Base-by-base conservation (phyloP, 2,329 filamentous ascomycete genomes). In the Venturia pyrina region DNA sequence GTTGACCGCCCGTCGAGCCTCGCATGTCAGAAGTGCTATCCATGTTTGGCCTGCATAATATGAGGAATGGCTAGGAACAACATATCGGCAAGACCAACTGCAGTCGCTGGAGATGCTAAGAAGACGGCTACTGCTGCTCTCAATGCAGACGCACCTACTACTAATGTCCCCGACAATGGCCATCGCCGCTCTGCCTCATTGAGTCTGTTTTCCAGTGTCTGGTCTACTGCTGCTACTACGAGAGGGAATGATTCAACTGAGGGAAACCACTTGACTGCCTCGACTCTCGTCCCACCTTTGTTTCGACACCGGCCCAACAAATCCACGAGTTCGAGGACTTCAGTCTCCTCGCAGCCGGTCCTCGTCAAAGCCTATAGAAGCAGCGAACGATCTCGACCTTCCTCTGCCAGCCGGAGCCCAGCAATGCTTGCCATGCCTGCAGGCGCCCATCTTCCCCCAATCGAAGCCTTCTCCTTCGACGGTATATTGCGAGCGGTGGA, bases 401-500 rank as follows among this genome's bases (percentile, higher is more conserved):
- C 72, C 40, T 76, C 75, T 56, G 40, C 57, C 5, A 53, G 50
- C 48, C 40, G 41, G 46, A 56, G 34, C 41, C 64, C 62, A 48
- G 63, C 43, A 32, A 60, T 43, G n/a, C 67, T 32, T 48, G 56
- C 37, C n/a, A 56, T 48, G 43, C 37, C 61, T 5, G 15, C 50
- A 7, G 34, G 13, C 34, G 24, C 63, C 34, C 28, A 60, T 37
- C 63, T 78, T 53, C 83, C 83, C 10, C 75, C 80, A 3, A 75
- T 80, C 21, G 77, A 82, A 28, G 81, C 82, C 65, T 85, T 85
- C 71, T 81, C 81, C 62, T 85, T 85, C 69, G 81, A 81, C 40
- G 79, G 79, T 37, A 84, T 85, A 67, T 75, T 85, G 17, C 78
- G 78, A 32, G 81, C 83, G 37, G 82, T 85, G 65, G 82, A 86